Percentiles rank a stretch among this genome's conserved stretches.
These are phyloP conservation scores for Barbatosphaeria neglecta DNA, from an alignment of 495 filamentous ascomycete genomes.

Conservation along the genomic window DNA sequence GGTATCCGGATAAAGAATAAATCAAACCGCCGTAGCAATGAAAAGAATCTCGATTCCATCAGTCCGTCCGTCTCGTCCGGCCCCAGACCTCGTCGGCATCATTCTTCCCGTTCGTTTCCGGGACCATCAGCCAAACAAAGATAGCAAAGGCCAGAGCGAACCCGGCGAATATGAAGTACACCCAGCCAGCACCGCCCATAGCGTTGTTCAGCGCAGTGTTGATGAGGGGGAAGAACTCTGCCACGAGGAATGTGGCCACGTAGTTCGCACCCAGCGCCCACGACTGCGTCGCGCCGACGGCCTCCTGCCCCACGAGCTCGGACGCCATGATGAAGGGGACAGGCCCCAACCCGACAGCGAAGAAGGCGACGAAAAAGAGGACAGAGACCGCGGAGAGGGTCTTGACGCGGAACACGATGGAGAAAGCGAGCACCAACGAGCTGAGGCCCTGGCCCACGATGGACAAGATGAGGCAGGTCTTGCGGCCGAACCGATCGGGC, in stretches of 20 bases:
- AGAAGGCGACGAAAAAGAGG: constrained; percentile 74
- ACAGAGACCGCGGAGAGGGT: constrained; percentile 68
- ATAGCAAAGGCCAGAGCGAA: constrained; percentile 52
- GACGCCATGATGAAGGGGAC: constrained; percentile 88
- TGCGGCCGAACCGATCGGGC: constrained; percentile 77
- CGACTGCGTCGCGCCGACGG: constrained; percentile 79
- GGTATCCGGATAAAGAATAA: no score
- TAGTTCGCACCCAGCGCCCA: constrained; percentile 81
- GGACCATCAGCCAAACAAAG: constrained; percentile 61
- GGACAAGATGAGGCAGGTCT: constrained; percentile 65
- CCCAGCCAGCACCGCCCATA: constrained; percentile 59
- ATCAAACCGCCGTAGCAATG: neutral
- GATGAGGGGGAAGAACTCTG: constrained; percentile 83
- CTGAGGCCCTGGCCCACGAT: constrained; percentile 73
- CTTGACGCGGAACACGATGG: constrained; percentile 57
- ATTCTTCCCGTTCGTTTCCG: constrained; percentile 74
- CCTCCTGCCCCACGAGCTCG: constrained; percentile 78
- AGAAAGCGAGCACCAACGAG: constrained; percentile 61
- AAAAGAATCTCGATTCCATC: constrained; percentile 1
- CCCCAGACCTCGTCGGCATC: constrained; percentile 85
- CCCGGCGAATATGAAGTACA: constrained; percentile 77
- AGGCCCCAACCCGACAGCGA: constrained; percentile 84
- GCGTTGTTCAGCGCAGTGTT: constrained; percentile 52
- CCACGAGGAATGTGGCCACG: constrained; percentile 80
- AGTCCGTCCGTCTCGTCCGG: constrained; percentile 43